Evolutionary conservation across 805 yeast genomes (phyloP).

Genomic region (Ogataea nonfermentans): DNA sequence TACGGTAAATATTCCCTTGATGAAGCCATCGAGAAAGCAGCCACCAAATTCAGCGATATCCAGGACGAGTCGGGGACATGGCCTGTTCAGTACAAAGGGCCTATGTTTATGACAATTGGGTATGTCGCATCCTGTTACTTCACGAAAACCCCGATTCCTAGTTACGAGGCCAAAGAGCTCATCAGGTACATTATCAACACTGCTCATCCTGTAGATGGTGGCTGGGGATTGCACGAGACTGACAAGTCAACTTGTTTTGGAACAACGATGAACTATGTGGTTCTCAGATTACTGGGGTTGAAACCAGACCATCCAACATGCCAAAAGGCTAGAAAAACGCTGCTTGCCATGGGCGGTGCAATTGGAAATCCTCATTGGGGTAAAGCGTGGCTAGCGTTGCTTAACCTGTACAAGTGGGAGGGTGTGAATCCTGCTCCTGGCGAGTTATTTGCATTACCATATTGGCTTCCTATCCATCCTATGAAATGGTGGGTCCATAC

Average conservation of each 20-base stretch:
- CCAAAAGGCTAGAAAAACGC: conserved; percentile 67
- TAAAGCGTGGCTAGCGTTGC: conserved; percentile 79
- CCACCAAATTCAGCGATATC: conserved; percentile 60
- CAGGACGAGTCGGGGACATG: conserved; percentile 85
- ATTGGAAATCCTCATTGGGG: conserved; percentile 96
- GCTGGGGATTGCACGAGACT: conserved; percentile 94
- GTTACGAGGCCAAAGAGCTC: conserved; percentile 63
- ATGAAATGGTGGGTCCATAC: conserved; percentile 99
- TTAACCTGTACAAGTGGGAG: conserved; percentile 86
- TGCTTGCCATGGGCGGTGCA: conserved; percentile 83
- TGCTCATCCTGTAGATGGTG: conserved; percentile 98
- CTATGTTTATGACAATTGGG: conserved; percentile 96
- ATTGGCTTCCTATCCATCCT: conserved; percentile 80
- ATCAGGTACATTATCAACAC: conserved; percentile 85
- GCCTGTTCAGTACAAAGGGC: conserved; percentile 94
- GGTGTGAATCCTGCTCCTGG: conserved; percentile 99
- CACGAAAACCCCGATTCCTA: conserved; percentile 65
- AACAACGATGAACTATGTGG: conserved; percentile 81
- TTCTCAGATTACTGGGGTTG: conserved; percentile 78
- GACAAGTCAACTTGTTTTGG: conserved; percentile 97
- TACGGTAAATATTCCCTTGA: conserved; percentile 31
- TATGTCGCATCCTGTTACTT: conserved; percentile 73
- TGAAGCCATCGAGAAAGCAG: conserved; percentile 72
- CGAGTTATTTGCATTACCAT: conserved; percentile 88
- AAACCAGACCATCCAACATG: conserved; percentile 73